These are phyloP conservation scores for Mycena crocata DNA, from an alignment of 768 basidiomycete genomes.

Conservation along the genomic window DNA sequence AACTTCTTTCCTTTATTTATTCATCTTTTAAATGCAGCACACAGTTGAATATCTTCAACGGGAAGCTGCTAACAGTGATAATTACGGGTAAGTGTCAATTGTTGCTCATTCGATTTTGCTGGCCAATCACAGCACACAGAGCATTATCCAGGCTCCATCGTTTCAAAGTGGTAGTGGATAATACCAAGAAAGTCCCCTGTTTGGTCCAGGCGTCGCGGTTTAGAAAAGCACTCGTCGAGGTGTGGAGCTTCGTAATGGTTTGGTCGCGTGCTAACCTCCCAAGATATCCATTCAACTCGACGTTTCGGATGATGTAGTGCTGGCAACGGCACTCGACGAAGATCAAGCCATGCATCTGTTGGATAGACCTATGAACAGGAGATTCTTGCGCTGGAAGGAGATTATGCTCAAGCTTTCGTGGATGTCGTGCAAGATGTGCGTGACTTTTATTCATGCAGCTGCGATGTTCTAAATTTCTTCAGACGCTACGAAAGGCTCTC, in stretches of 20 bases:
- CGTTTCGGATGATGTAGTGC: neutral
- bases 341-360: no score
- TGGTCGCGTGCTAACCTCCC: neutral
- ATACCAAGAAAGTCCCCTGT: neutral
- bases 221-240: neutral
- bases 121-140: no score
- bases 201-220: constrained; percentile 13
- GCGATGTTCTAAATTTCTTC: neutral
- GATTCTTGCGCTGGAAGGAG: constrained; percentile 21
- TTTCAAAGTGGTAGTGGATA: constrained; percentile 3
- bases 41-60: no score
- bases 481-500: constrained; percentile 12
- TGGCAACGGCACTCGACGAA: constrained; percentile 16
- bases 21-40: no score
- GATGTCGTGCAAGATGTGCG: constrained; percentile 29
- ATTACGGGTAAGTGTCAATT: no score
- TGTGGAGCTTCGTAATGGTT: neutral
- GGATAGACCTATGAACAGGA: constrained; percentile 20
- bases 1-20: no score
- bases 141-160: neutral
- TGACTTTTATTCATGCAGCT: neutral
- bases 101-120: no score
- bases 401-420: constrained; percentile 24
- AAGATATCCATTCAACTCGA: constrained; percentile 14
- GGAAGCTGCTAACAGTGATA: no score